phyloP scores from a whole-genome alignment of 75 land plant species.

The Sequoia sempervirens region DNA sequence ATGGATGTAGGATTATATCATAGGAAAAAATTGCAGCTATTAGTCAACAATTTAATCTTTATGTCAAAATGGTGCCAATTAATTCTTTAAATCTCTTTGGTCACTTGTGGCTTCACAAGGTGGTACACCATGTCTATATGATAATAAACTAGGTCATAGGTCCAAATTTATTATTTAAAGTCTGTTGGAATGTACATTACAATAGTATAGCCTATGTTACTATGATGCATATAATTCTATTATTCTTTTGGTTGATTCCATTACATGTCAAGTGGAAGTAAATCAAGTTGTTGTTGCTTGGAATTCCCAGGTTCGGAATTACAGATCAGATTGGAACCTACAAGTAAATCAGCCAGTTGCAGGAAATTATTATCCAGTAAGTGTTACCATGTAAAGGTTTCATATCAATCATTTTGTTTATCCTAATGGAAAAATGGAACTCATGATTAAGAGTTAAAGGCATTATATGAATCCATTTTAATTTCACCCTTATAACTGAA shows the following conservation, averaged over 20 bases:
- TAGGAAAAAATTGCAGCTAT: too few species aligned
- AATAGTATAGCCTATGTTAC: not conserved
- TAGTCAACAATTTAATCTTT: too few species aligned
- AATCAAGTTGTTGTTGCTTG: not conserved
- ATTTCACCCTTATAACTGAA: not conserved
- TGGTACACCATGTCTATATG: not conserved
- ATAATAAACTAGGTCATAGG: not conserved
- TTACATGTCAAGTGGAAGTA: not conserved
- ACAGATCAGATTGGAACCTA: conserved; percentile 75
- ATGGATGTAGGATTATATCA: too few species aligned
- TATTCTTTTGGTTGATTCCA: not conserved
- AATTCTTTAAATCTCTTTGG: too few species aligned
- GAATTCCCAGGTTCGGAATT: conserved; percentile 64
- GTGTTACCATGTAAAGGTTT: not conserved
- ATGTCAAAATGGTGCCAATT: too few species aligned
- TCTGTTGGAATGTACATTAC: not conserved
- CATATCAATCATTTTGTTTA: not conserved
- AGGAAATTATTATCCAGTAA: conserved; percentile 90
- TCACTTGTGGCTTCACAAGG: not conserved
- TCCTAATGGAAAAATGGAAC: not conserved
- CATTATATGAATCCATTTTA: not conserved
- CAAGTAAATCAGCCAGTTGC: conserved; percentile 74
- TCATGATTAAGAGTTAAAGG: not conserved
- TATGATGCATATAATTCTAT: not conserved
- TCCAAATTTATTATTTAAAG: not conserved